Evolutionary conservation across 208 protist species (phyloP).

Genomic region (Wallacemonas rigidus): DNA sequence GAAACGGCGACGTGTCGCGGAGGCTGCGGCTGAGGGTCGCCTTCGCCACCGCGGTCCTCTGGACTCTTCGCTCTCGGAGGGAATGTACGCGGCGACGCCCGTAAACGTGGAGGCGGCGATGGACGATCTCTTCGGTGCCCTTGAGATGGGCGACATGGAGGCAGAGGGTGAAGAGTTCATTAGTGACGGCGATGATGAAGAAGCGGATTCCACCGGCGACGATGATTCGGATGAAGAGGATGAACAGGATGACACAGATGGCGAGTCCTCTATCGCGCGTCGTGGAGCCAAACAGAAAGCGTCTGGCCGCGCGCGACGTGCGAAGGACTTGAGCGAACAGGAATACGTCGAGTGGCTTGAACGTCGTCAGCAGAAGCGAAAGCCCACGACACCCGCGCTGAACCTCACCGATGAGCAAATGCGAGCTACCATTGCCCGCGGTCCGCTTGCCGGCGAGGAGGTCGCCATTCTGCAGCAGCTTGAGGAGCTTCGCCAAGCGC

Average conservation of each 20-base stretch:
- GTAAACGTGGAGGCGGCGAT: constrained; percentile 62
- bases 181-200: constrained; percentile 3
- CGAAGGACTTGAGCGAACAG: constrained; percentile 70
- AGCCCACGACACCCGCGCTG: constrained; percentile 16
- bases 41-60: constrained; percentile 79
- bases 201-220: constrained; percentile 21
- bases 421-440: constrained; percentile 4
- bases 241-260: constrained; percentile 10
- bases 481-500: constrained; percentile 32
- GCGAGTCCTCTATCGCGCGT: not conserved
- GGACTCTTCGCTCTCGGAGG: constrained; percentile 56
- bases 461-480: constrained; percentile 51
- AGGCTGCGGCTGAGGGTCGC: constrained; percentile 18
- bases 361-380: constrained; percentile 34
- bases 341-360: constrained; percentile 77
- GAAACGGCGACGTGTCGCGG: not conserved
- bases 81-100: constrained; percentile 64
- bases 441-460: constrained; percentile 24
- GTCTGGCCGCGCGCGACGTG: constrained; percentile 7
- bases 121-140: constrained; percentile 75
- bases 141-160: constrained; percentile 82
- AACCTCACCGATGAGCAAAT: constrained; percentile 12
- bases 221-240: constrained; percentile 8
- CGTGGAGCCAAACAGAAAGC: not conserved
- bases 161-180: constrained; percentile 44